Conservation (phyloP, 2,329 filamentous ascomycete genomes). For the Ophioceras dolichostomum region DNA sequence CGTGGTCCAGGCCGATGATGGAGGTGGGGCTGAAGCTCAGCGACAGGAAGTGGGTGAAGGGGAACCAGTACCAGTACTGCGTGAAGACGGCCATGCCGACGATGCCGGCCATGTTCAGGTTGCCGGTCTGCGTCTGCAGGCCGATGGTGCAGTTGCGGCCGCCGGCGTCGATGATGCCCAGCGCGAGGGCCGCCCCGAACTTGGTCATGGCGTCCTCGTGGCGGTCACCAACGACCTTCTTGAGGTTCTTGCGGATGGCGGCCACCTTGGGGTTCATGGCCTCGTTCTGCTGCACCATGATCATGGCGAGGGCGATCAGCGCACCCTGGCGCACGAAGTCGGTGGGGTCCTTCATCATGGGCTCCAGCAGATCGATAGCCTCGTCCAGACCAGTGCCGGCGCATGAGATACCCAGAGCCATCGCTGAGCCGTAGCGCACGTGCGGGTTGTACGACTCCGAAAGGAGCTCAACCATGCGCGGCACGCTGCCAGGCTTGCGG, state of each 20-base stretch:
- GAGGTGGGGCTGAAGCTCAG: slow-evolving; percentile 94
- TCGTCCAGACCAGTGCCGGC: slow-evolving; percentile 93
- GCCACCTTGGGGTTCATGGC: slow-evolving; percentile 95
- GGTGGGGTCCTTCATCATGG: slow-evolving; percentile 98
- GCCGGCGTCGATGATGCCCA: slow-evolving; percentile 96
- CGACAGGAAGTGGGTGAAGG: slow-evolving; percentile 92
- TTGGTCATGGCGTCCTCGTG: slow-evolving; percentile 99
- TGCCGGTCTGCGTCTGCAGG: slow-evolving; percentile 93
- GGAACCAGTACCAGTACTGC: slow-evolving; percentile 99
- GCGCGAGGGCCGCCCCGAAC: slow-evolving; percentile 84
- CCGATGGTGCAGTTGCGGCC: slow-evolving; percentile 98
- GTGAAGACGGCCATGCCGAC: slow-evolving; percentile 97
- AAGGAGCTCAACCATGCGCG: slow-evolving; percentile 95
- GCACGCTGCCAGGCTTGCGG: slow-evolving; percentile 92
- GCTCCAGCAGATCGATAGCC: slow-evolving; percentile 90
- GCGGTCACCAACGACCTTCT: slow-evolving; percentile 86
- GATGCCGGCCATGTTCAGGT: slow-evolving; percentile 96
- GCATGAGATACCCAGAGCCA: slow-evolving; percentile 96
- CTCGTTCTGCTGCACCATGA: slow-evolving; percentile 98
- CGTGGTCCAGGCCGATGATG: slow-evolving; percentile 87
- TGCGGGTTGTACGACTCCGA: slow-evolving; percentile 99
- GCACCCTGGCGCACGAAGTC: slow-evolving; percentile 97
- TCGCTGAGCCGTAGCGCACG: slow-evolving; percentile 92
- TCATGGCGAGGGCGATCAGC: slow-evolving; percentile 90
- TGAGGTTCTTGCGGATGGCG: slow-evolving; percentile 79